Evolutionary conservation across 2,329 filamentous ascomycete genomes (phyloP), one percentile per base, ranked within the genome.

Genomic region (Stachybotrys chartarum): DNA sequence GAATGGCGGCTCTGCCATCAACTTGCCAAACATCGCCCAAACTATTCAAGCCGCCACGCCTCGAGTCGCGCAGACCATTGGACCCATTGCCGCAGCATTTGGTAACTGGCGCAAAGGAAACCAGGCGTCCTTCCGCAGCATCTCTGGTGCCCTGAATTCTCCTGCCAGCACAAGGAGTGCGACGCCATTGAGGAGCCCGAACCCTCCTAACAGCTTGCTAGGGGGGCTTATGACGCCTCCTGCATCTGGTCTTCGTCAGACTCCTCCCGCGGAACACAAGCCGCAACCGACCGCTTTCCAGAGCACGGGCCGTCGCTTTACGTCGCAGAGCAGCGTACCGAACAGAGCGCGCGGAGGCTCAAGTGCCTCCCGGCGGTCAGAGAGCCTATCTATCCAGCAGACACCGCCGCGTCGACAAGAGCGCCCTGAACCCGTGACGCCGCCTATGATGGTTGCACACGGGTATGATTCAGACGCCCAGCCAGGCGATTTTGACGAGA

Each of bases 181-280:
- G 49, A 88, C 86, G 0, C 86, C 86, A 6, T 86, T 85, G 8
- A 85, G 81, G 63, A 75, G 75, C 44, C 68, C 71, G 0, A 70
- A 75, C 5, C 78, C 84, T 1, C 78, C 82, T 54, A 83, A 68
- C 64, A 74, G 78, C 51, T 86, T 91, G 58, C 77, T 92, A 18
- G 87, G 87, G 1, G 92, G 92, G 1, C 82, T 96, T 24, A 79
- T 97, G 77, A 97, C 93, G 1, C 92, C 93, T n/a, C 93, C 92
- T 5, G 84, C 87, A 32, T 91, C 88, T 5, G 83, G 84, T 54
- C 70, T 87, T 51, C 86, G 88, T 48, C 84, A 84, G 60, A 83
- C 80, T 3, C 80, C 84, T 0, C 73, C 78, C 3, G 63, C 65
- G 30, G 69, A 71, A 42, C 66, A 59, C 54, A 68, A 69, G 56